Conservation (phyloP, 345 rosid genomes). For the Citrus maxima region DNA sequence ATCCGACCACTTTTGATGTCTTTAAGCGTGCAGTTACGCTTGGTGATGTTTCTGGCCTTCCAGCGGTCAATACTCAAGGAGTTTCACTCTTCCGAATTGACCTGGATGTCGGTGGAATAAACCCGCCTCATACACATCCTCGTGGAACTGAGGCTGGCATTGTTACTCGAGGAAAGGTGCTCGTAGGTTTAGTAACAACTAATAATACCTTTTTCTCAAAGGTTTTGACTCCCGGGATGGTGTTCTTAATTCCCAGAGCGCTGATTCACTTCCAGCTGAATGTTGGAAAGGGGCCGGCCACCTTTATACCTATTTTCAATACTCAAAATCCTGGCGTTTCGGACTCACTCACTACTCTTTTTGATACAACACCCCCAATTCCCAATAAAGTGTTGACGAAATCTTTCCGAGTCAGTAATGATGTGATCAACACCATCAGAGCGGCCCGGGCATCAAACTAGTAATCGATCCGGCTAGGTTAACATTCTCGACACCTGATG, state of each 20-base stretch:
- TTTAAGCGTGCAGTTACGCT: constrained; percentile 30
- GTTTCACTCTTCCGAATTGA: constrained; percentile 70
- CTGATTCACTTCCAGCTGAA: constrained; percentile 75
- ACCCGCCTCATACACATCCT: constrained; percentile 76
- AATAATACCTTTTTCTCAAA: constrained; percentile 49
- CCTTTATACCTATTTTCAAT: constrained; percentile 55
- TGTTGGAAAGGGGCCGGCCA: constrained; percentile 60
- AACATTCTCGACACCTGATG: too few species aligned
- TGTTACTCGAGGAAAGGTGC: constrained; percentile 57
- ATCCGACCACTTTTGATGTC: constrained; percentile 39
- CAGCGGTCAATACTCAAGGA: constrained; percentile 62
- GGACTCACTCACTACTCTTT: constrained; percentile 32
- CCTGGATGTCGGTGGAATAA: constrained; percentile 53
- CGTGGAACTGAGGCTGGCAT: constrained; percentile 54
- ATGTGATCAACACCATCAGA: constrained; percentile 40
- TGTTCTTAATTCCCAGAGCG: constrained; percentile 63
- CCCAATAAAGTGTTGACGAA: constrained; percentile 55
- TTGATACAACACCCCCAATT: constrained; percentile 50
- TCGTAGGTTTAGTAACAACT: constrained; percentile 57
- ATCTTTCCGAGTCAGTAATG: neutral
- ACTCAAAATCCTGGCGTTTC: constrained; percentile 47
- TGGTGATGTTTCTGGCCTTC: constrained; percentile 52
- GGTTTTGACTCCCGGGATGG: constrained; percentile 46
- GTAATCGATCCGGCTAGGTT: too few species aligned
- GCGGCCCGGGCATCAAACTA: constrained; percentile 5